phyloP scores from a whole-genome alignment of 176 grass and related monocot species.

The Bonia amplexicaulis region DNA sequence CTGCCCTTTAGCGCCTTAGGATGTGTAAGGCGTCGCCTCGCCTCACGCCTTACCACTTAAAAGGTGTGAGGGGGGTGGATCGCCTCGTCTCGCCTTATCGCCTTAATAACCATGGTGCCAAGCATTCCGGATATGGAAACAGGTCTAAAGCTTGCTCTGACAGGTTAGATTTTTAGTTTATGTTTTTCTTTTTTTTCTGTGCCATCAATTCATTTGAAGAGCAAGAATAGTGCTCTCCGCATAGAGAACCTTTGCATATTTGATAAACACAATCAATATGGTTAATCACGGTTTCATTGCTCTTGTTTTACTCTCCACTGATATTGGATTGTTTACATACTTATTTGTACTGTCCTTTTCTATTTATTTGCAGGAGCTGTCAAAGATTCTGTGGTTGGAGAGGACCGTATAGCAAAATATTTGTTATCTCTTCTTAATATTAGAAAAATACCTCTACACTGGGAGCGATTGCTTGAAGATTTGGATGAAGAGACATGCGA shows the following conservation, averaged over 20 bases:
- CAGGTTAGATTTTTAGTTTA: conserved; percentile 50
- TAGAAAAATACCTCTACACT: conserved; percentile 84
- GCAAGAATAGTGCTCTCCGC: background rate
- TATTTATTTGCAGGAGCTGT: conserved; percentile 62
- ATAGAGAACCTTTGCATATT: background rate
- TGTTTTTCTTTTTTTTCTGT: background rate
- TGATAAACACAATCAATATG: background rate
- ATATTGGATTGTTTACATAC: background rate
- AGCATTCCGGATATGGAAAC: conserved; percentile 92
- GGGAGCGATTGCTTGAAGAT: conserved; percentile 50
- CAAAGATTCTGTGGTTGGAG: conserved; percentile 88
- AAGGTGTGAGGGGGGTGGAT: too few relatives aligned
- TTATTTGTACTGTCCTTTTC: conserved; percentile 9
- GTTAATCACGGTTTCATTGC: background rate
- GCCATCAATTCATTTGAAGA: background rate
- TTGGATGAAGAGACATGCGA: conserved; percentile 18
- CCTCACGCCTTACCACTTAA: too few relatives aligned
- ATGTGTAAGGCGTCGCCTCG: too few relatives aligned
- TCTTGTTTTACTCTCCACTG: background rate
- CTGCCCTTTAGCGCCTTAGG: too few relatives aligned
- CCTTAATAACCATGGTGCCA: too few relatives aligned
- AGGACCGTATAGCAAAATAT: conserved; percentile 72
- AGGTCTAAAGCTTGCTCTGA: conserved; percentile 90
- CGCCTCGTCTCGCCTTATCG: too few relatives aligned
- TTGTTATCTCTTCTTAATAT: conserved; percentile 86